A percentile compares a stretch with the other conserved stretches of the same genome.
phyloP scores from a whole-genome alignment of 225 moss, liverwort and hornwort genomes.

The Neckera pumila region DNA sequence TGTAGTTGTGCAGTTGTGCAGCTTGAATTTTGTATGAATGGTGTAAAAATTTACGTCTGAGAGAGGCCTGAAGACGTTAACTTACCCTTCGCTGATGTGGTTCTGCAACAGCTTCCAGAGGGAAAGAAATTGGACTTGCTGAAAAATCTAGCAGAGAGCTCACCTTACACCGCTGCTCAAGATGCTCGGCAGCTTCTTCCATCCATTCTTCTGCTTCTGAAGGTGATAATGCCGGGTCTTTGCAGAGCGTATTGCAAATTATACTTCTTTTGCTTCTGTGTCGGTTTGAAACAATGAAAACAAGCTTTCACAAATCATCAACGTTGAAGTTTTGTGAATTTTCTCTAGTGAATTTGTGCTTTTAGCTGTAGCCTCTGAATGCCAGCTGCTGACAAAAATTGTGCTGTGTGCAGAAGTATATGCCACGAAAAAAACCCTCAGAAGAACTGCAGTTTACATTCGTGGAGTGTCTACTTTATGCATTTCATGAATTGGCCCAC shows the following conservation, averaged over 20 bases:
- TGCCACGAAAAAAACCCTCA: conserved; percentile 66
- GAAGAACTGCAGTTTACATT: conserved; percentile 72
- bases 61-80: background rate
- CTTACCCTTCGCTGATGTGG: background rate
- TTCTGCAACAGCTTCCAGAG: conserved; percentile 67
- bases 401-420: conserved; percentile 47
- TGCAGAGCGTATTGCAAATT: background rate
- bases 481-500: conserved; percentile 90
- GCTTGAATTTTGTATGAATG: background rate
- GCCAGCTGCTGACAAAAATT: background rate
- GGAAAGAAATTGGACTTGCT: conserved; percentile 79
- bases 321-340: background rate
- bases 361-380: background rate
- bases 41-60: background rate
- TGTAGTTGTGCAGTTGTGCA: background rate
- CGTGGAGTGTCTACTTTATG: conserved; percentile 86
- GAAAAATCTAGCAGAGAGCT: conserved; percentile 88
- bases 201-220: conserved; percentile 60
- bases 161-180: conserved; percentile 84
- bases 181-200: conserved; percentile 87
- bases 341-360: background rate
- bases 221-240: conserved; percentile 36
- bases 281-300: background rate
- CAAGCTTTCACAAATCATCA: background rate
- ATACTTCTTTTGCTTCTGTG: background rate